phyloP scores from a whole-genome alignment of 2,329 filamentous ascomycete genomes.

The Claviceps digitariae region DNA sequence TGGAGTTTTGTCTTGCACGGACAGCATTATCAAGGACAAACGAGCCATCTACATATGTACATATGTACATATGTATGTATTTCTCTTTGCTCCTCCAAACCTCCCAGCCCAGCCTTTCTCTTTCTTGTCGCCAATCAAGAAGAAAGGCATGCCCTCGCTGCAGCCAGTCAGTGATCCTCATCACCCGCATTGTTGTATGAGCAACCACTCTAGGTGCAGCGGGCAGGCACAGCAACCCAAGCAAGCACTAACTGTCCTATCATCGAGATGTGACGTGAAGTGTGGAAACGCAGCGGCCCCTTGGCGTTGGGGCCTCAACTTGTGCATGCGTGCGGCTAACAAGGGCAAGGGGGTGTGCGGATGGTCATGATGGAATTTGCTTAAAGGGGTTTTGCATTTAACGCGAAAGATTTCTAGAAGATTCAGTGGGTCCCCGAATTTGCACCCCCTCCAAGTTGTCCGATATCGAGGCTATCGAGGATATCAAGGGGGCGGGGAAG shows the following conservation, averaged over 20 bases:
- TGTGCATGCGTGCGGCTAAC: background rate
- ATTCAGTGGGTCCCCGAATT: conserved; percentile 24
- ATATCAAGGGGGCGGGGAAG: background rate
- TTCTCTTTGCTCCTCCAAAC: background rate
- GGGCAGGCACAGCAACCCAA: background rate
- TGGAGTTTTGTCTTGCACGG: background rate
- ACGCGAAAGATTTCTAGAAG: conserved; percentile 27
- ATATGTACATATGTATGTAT: no score
- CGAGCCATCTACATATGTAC: no score
- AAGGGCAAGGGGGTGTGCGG: background rate
- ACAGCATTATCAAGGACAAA: no score
- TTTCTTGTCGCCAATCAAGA: background rate
- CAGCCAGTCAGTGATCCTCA: background rate
- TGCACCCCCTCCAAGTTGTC: background rate
- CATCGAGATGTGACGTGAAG: conserved; percentile 1
- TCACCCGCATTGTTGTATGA: conserved; percentile 5
- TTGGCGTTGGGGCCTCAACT: background rate
- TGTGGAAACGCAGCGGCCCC: background rate
- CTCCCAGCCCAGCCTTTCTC: background rate
- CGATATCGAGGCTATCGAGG: background rate
- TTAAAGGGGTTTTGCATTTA: conserved; percentile 22
- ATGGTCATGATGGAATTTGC: background rate
- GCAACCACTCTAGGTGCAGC: conserved; percentile 3
- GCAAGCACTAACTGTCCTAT: background rate
- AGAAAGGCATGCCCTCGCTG: background rate